These are phyloP conservation scores for Ascochyta fabae DNA, from an alignment of 2,329 filamentous ascomycete species.

Conservation along the genomic window DNA sequence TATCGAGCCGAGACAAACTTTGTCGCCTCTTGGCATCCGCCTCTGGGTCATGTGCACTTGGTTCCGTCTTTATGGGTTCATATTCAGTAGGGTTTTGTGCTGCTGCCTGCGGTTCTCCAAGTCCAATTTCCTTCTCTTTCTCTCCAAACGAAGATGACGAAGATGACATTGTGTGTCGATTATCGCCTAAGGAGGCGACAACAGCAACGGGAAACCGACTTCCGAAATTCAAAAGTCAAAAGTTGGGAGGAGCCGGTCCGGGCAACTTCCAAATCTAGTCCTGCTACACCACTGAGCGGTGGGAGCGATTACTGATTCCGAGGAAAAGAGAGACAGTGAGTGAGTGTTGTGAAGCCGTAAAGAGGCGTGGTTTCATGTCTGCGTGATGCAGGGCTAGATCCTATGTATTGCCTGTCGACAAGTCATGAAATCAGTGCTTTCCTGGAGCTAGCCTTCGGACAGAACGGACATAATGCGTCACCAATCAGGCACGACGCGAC, in stretches of 20 bases:
- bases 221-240: not conserved
- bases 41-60: slow-evolving; percentile 37
- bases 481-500: slow-evolving; percentile 28
- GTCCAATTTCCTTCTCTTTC: slow-evolving; percentile 48
- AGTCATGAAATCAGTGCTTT: slow-evolving; percentile 33
- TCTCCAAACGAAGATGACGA: slow-evolving; percentile 34
- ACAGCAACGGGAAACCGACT: not conserved
- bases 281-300: not conserved
- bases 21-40: slow-evolving; percentile 14
- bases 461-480: slow-evolving; percentile 34
- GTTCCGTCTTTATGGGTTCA: slow-evolving; percentile 49
- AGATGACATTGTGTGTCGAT: slow-evolving; percentile 23
- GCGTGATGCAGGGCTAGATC: slow-evolving; percentile 11
- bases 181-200: not conserved
- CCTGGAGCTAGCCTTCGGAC: slow-evolving; percentile 31
- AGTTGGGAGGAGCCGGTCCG: not conserved
- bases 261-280: not conserved
- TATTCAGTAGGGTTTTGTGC: slow-evolving; percentile 44
- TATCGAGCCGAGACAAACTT: slow-evolving; percentile 37
- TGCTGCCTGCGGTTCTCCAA: slow-evolving; percentile 46
- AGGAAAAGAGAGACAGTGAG: not conserved
- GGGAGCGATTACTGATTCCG: slow-evolving; percentile 1
- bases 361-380: slow-evolving; percentile 8
- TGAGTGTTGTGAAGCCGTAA: slow-evolving; percentile 2
- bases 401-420: slow-evolving; percentile 25